Evolutionary conservation across 345 rosid species (phyloP), one percentile per base, ranked within the genome.

Genomic region (Boechera retrofracta): DNA sequence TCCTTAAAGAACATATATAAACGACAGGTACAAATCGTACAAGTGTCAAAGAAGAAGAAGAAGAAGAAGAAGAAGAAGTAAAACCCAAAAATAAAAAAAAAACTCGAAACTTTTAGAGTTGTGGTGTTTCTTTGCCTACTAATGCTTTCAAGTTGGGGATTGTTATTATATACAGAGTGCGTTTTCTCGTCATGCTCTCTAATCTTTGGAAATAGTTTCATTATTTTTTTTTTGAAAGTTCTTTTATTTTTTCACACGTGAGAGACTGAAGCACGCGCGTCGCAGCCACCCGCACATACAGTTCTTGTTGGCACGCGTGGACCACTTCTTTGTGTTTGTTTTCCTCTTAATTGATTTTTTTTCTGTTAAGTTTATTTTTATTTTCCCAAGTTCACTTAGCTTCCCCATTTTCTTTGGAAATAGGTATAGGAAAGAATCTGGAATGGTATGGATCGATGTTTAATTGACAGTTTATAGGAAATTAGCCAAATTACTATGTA

Each of bases 301-400:
- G 62, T 82, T 70, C 70, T 57, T 28, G 60, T 83, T 84, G 86
- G 86, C 83, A 85, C 91, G 89, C 88, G 85, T 76, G 89, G 89
- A 82, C 87, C 89, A 80, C 85, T 85, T 74, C 69, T 49, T 77
- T 62, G 18, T 79, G 74, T 44, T 15, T 44, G 44, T 38, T 38
- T 38, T 38, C 42, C 11, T 8, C 42, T 38, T 38, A 21, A 21
- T 21, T 21, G 24, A 8, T 38, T 38, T 10, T 35, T 35, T 35
- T 35, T 35, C 5, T 6, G 38, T 35, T 35, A 0, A 35, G 38
- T 35, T 35, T 21, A 21, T 21, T 21, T 38, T 6, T 42, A 4
- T 42, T 12, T 12, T 12, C 41, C 10, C 1, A 38, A 38, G 41
- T 38, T 38, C 41, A 38, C 10, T 38, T 38, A 38, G 41, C 41